Evolutionary conservation across 768 basidiomycete species (phyloP).

Genomic region (Hygrophoropsis aurantiaca): DNA sequence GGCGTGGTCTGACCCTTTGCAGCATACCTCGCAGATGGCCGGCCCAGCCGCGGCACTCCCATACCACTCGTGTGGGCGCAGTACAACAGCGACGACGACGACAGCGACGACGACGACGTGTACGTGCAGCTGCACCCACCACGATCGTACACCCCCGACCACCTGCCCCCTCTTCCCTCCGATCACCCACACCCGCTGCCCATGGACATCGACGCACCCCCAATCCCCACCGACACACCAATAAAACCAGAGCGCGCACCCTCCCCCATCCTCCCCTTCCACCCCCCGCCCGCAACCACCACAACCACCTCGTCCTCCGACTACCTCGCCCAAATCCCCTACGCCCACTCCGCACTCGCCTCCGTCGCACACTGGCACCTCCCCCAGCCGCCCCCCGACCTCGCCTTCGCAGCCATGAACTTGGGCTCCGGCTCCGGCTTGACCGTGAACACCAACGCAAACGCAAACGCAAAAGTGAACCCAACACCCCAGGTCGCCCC

Average conservation of each 20-base stretch:
- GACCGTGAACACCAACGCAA: slow-evolving; percentile 14
- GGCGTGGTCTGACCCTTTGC: no score
- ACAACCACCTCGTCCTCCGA: slow-evolving; percentile 53
- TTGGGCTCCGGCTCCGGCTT: slow-evolving; percentile 1
- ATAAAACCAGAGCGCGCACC: slow-evolving; percentile 30
- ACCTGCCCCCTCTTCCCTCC: slow-evolving; percentile 38
- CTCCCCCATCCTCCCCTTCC: slow-evolving; percentile 40
- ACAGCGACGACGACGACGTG: slow-evolving; percentile 28
- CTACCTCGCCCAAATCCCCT: slow-evolving; percentile 71
- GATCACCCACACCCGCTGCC: no score
- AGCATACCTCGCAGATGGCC: slow-evolving; percentile 63
- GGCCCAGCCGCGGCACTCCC: slow-evolving; percentile 55
- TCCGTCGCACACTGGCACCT: slow-evolving; percentile 69
- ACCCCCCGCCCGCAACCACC: slow-evolving; percentile 12
- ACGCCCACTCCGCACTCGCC: slow-evolving; percentile 70
- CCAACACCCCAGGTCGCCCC: slow-evolving; percentile 60
- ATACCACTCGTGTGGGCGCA: slow-evolving; percentile 52
- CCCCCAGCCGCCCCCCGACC: slow-evolving; percentile 36
- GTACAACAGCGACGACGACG: slow-evolving; percentile 30
- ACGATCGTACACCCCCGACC: slow-evolving; percentile 26
- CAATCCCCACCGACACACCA: slow-evolving; percentile 33
- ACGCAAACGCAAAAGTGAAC: no score
- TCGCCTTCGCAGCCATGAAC: no score
- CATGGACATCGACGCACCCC: slow-evolving; percentile 28
- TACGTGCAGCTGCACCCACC: slow-evolving; percentile 19